Conservation (phyloP, 495 filamentous ascomycete genomes). For the Penicillium nucicola region DNA sequence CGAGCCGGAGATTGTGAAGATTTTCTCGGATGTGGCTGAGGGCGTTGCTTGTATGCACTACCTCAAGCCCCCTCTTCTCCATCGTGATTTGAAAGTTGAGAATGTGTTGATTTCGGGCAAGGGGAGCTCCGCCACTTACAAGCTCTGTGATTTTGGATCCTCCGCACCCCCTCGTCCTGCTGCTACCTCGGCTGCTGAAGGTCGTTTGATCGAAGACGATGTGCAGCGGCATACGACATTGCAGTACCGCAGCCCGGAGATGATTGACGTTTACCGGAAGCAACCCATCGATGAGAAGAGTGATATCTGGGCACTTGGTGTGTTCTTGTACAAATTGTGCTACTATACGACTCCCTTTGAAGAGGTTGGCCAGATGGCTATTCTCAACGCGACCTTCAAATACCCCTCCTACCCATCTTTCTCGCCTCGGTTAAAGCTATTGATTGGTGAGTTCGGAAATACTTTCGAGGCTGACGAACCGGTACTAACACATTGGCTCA, state of each 20-base stretch:
- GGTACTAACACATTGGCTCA: constrained; percentile 32
- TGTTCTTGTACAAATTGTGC: constrained; percentile 95
- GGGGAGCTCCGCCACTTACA: constrained; percentile 65
- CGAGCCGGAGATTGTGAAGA: constrained; percentile 94
- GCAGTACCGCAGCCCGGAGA: constrained; percentile 96
- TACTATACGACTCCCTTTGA: constrained; percentile 99
- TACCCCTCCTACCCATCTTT: constrained; percentile 85
- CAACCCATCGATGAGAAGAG: constrained; percentile 98
- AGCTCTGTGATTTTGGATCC: constrained; percentile 97
- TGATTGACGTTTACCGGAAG: constrained; percentile 97
- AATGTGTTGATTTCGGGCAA: constrained; percentile 86
- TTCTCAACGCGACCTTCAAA: constrained; percentile 92
- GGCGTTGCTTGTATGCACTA: constrained; percentile 99
- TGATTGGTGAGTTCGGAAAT: constrained; percentile 69
- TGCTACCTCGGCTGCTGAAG: constrained; percentile 80
- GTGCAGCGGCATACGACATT: constrained; percentile 95
- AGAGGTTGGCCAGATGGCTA: constrained; percentile 96
- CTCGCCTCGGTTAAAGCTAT: constrained; percentile 83
- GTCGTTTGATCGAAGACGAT: constrained; percentile 89
- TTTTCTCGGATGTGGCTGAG: constrained; percentile 92
- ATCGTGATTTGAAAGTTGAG: constrained; percentile 96
- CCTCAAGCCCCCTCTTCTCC: constrained; percentile 86
- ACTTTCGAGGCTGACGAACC: not conserved
- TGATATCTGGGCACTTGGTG: constrained; percentile 96
- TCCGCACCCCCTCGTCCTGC: constrained; percentile 80